Percentiles rank a stretch among this genome's conserved stretches.
Evolutionary conservation across 352 stramenopile species (phyloP).

Genomic region (Phytophthora hibernalis): DNA sequence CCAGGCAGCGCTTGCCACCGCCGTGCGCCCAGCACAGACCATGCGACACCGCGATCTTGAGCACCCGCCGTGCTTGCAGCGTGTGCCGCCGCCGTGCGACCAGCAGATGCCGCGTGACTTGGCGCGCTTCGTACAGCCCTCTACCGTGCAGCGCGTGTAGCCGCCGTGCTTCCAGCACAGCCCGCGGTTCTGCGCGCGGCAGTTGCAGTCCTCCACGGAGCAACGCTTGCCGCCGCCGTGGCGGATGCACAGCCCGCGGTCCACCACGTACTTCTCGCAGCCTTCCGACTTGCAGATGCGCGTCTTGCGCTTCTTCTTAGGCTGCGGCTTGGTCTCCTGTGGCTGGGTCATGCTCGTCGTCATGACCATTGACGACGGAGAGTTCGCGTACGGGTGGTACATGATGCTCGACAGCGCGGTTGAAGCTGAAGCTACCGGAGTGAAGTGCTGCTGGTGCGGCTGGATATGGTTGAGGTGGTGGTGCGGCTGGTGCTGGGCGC

Average conservation of each 20-base stretch:
- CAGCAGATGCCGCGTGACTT: constrained; percentile 87
- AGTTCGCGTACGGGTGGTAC: constrained; percentile 38
- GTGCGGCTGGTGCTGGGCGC: neutral
- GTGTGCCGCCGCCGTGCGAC: constrained; percentile 82
- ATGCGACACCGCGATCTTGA: constrained; percentile 65
- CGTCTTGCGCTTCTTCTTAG: constrained; percentile 50
- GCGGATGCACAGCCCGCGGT: constrained; percentile 59
- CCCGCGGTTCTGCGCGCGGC: constrained; percentile 60
- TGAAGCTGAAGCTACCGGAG: neutral
- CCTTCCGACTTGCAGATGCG: constrained; percentile 57
- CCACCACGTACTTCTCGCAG: constrained; percentile 67
- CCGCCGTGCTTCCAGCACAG: constrained; percentile 50
- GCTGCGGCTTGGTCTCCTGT: constrained; percentile 2
- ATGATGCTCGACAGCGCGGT: constrained; percentile 20
- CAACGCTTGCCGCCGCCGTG: constrained; percentile 64
- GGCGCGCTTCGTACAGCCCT: constrained; percentile 65
- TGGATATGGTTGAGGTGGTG: constrained; percentile 15
- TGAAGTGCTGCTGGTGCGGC: constrained; percentile 19
- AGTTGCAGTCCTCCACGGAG: constrained; percentile 56
- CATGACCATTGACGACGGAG: constrained; percentile 8
- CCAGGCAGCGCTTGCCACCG: constrained; percentile 51
- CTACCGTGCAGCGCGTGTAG: constrained; percentile 59
- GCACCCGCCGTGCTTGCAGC: constrained; percentile 60
- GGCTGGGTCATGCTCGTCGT: constrained; percentile 17
- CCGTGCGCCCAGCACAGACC: constrained; percentile 64